Evolutionary conservation across 1,284 basidiomycete species (phyloP).

Genomic region (Pascua sp.): DNA sequence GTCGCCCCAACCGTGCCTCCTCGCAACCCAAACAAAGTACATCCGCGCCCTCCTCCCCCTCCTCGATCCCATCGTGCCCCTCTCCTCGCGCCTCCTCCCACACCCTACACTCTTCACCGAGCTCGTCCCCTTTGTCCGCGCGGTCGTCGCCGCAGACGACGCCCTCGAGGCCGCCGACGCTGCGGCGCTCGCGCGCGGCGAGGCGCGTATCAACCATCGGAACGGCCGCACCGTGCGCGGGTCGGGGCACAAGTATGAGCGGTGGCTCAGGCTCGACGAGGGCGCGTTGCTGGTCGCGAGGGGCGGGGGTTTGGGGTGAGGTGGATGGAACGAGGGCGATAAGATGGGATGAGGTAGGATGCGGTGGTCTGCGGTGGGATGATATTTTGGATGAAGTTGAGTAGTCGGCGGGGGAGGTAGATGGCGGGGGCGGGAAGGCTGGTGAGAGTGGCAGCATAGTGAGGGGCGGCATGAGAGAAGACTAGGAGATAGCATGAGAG

Average conservation of each 20-base stretch:
- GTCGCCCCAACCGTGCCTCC: neutral
- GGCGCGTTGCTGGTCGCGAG: slow-evolving; percentile 11
- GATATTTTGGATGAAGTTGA: no score
- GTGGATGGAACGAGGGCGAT: neutral
- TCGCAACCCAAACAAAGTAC: slow-evolving; percentile 18
- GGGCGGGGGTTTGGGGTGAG: neutral
- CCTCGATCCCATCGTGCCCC: slow-evolving; percentile 50
- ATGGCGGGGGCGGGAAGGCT: no score
- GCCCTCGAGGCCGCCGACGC: slow-evolving; percentile 36
- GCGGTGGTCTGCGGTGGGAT: no score
- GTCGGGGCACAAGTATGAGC: slow-evolving; percentile 15
- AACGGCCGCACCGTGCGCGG: slow-evolving; percentile 39
- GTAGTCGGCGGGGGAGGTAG: no score
- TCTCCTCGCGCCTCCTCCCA: slow-evolving; percentile 49
- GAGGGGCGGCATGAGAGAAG: no score
- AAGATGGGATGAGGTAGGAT: no score
- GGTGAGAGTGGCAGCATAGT: no score
- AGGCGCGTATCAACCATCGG: slow-evolving; percentile 33
- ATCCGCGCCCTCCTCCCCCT: slow-evolving; percentile 49
- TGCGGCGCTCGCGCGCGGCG: slow-evolving; percentile 29
- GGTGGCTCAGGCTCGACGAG: slow-evolving; percentile 17
- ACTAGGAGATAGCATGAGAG: no score
- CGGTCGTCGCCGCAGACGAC: slow-evolving; percentile 69
- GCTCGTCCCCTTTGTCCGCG: slow-evolving; percentile 65
- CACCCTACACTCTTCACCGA: slow-evolving; percentile 59